phyloP scores from a whole-genome alignment of 495 filamentous ascomycete genomes.

The Penicillium verhagenii region DNA sequence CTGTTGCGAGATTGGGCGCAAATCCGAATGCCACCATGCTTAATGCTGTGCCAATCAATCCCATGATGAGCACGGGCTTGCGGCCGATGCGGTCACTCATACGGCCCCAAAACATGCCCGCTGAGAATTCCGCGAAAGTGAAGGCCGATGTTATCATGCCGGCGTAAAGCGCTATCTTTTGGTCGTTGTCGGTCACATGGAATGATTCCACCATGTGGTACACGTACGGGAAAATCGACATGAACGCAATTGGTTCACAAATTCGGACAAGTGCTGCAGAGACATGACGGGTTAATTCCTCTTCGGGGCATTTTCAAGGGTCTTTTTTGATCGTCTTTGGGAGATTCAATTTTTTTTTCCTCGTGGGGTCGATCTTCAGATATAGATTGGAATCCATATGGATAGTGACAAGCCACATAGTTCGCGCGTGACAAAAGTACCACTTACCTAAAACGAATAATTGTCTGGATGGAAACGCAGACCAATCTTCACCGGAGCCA shows the following conservation, averaged over 20 bases:
- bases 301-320: not conserved
- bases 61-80: conserved; percentile 88
- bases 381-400: not conserved
- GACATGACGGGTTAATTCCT: conserved; percentile 33
- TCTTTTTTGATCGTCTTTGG: not conserved
- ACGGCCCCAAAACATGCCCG: conserved; percentile 87
- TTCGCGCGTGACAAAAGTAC: conserved; percentile 29
- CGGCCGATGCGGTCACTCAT: conserved; percentile 90
- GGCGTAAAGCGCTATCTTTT: conserved; percentile 84
- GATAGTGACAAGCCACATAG: conserved; percentile 13
- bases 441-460: conserved; percentile 69
- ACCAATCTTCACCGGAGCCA: conserved; percentile 31
- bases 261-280: conserved; percentile 82
- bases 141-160: conserved; percentile 97
- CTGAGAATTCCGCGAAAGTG: conserved; percentile 91
- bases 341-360: too few relatives aligned
- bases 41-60: conserved; percentile 82
- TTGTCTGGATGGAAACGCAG: conserved; percentile 57
- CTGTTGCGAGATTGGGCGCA: conserved; percentile 76
- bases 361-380: too few relatives aligned
- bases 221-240: conserved; percentile 98
- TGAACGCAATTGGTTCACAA: conserved; percentile 98
- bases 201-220: conserved; percentile 98
- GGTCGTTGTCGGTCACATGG: conserved; percentile 72
- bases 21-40: conserved; percentile 96